Base-by-base conservation (phyloP, 2,329 filamentous ascomycete genomes). In the Beauveria sp. region DNA sequence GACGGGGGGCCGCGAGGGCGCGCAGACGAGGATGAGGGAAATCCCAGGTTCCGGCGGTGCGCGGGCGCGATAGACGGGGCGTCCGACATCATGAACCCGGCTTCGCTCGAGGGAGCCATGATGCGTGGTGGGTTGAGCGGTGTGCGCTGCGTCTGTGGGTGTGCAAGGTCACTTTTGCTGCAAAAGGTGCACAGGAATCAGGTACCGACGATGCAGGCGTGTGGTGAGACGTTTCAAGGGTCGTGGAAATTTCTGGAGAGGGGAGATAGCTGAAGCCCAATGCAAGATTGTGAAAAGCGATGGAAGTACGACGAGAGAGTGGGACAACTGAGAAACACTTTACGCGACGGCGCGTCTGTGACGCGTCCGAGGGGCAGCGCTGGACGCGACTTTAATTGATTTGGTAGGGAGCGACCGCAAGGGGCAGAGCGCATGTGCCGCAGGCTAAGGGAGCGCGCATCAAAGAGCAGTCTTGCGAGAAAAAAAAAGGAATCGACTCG, bases 1-100 rank as follows among this genome's bases (percentile, higher is more conserved):
- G 85, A 87, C 1, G 83, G 84, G n/a, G 84, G 84, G 0, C 77
- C 83, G 65, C 81, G 75, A 28, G 83, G 82, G 43, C 82, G 78
- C 16, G 77, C 74, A 43, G 78, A 77, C 7, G 82, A 83, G 8
- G 82, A 84, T 48, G 80, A 79, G 61, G 78, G 77, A 58, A 78
- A 75, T 56, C 71, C 73, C 34, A 72, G 69, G 63, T 75, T 74
- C 61, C 75, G 72, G 64, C 75, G 80, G 79, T 58, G 71, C 68
- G 44, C 14, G 34, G 34, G 72, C 72, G 52, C 73, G 69, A 64
- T 76, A 73, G 77, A 78, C 55, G 76, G 74, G 61, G 75, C 79
- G 67, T 85, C 83, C 64, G 83, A 85, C 80, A 84, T 84, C 67
- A 78, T 72, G 67, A 79, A 78, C 66, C 80, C 82, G 70, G 76